phyloP scores from a whole-genome alignment of 208 protist genomes.

The Trypanosoma congolense region DNA sequence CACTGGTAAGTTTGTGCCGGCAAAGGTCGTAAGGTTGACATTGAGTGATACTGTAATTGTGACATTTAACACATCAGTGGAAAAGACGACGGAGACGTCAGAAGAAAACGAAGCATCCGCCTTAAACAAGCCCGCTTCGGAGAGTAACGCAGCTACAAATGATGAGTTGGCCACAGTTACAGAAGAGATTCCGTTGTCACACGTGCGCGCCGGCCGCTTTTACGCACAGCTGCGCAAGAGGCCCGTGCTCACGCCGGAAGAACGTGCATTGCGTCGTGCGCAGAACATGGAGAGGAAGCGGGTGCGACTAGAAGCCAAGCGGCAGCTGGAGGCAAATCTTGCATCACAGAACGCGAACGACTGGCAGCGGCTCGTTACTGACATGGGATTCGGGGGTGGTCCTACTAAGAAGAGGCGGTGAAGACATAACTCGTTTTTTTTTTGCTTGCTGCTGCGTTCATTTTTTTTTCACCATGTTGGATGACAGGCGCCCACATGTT shows the following conservation, averaged over 20 bases:
- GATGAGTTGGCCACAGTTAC: background rate
- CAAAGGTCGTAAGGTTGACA: slow-evolving; percentile 66
- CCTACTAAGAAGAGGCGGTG: slow-evolving; percentile 12
- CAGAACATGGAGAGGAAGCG: slow-evolving; percentile 44
- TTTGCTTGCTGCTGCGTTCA: background rate
- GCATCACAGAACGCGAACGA: slow-evolving; percentile 62
- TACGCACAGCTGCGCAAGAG: slow-evolving; percentile 55
- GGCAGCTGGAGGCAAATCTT: slow-evolving; percentile 33
- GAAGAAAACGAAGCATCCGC: background rate
- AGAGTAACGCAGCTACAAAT: background rate
- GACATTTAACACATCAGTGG: slow-evolving; percentile 17
- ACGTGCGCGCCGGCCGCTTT: slow-evolving; percentile 48
- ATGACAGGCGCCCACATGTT: background rate
- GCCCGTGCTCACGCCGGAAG: slow-evolving; percentile 39
- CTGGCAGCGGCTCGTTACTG: slow-evolving; percentile 60
- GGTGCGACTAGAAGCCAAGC: slow-evolving; percentile 36
- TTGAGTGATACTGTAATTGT: slow-evolving; percentile 59
- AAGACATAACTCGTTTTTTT: background rate
- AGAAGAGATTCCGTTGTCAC: slow-evolving; percentile 62
- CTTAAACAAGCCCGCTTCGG: background rate
- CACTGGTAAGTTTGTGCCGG: slow-evolving; percentile 29
- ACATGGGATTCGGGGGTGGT: slow-evolving; percentile 31
- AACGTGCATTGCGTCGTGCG: slow-evolving; percentile 29
- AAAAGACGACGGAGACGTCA: slow-evolving; percentile 5
- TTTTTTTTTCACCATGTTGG: background rate